Base-by-base conservation (phyloP, 768 basidiomycete species). In the Agrocybe pediades region DNA sequence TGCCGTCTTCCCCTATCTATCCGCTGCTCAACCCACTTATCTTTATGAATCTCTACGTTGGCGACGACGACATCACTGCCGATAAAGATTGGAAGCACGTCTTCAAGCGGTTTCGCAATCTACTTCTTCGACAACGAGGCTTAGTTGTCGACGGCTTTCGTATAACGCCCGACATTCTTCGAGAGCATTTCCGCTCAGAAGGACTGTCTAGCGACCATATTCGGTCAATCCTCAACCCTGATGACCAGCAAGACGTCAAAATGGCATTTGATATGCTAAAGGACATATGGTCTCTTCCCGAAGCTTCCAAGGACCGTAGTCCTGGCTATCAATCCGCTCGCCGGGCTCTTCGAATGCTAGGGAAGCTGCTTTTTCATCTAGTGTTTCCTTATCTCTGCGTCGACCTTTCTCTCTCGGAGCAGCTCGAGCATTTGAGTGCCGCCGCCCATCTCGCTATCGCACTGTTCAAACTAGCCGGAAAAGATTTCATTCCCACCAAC, bases 31-130 rank as follows among this genome's bases (percentile, higher is more conserved):
- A 43, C 6, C 29, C 24, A 11, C 56, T 67, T 5, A 9, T 6
- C 6, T 50, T 65, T 27, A 57, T 69, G 59, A 58, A 70, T 47
- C 43, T 64, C 1, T 39, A 42, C 1, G 60, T 64, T 40, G 69
- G 69, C 5, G 44, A 59, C 5, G 63, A 70, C 33, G 66, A 71
- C 29, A 39, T 69, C 7, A 71, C 67, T 0, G 33, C 46, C 0
- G 62, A 69, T 51, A 69, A 67, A 45, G 66, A 67, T 58, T 55
- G 48, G 56, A 67, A 68, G 57, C 60, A 72, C 53, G 44, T 67
- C 27, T 54, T 70, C 59, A 67, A 67, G 49, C 54, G 56, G 0
- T n/a, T 41, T 13, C 62, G 58, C 16, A 60, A 59, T 44, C 58
- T 65, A 1, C 42, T 61, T 13, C 53, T 67, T 39, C 59, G 62